A percentile compares a stretch with the other conserved stretches of the same genome.
Evolutionary conservation across 306 rosid genomes (phyloP).

Genomic region (Quercus cerris): DNA sequence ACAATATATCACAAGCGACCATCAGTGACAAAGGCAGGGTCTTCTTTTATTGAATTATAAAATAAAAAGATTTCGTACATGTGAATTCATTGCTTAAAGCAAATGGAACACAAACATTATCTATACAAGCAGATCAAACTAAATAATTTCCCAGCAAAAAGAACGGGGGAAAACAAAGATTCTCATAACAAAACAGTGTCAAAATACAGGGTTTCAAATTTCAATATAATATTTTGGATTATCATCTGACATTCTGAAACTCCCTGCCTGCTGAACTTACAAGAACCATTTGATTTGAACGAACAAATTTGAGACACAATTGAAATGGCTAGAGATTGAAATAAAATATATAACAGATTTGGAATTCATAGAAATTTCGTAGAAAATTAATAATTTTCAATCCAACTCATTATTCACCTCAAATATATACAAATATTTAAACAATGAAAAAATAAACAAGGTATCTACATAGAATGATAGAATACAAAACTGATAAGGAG

Average conservation of each 20-base stretch:
- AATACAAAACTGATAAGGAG: too few relatives aligned
- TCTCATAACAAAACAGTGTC: neutral
- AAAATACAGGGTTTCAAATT: neutral
- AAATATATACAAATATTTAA: neutral
- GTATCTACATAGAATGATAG: neutral
- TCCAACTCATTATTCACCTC: conserved; percentile 14
- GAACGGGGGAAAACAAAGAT: neutral
- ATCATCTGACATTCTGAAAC: neutral
- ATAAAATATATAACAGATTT: neutral
- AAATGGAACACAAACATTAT: too few relatives aligned
- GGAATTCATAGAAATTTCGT: neutral
- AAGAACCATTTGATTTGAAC: neutral
- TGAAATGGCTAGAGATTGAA: too few relatives aligned
- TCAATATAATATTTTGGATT: too few relatives aligned
- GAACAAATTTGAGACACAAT: neutral
- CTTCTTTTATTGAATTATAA: too few relatives aligned
- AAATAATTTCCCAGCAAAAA: too few relatives aligned
- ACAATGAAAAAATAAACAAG: neutral
- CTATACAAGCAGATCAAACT: too few relatives aligned
- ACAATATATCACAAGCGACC: too few relatives aligned
- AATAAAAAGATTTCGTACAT: too few relatives aligned
- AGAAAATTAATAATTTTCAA: neutral
- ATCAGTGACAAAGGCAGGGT: too few relatives aligned
- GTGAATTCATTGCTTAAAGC: too few relatives aligned
- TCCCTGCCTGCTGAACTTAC: neutral